phyloP scores from a whole-genome alignment of 305 asterid genomes.

The Fraxinus sp. region DNA sequence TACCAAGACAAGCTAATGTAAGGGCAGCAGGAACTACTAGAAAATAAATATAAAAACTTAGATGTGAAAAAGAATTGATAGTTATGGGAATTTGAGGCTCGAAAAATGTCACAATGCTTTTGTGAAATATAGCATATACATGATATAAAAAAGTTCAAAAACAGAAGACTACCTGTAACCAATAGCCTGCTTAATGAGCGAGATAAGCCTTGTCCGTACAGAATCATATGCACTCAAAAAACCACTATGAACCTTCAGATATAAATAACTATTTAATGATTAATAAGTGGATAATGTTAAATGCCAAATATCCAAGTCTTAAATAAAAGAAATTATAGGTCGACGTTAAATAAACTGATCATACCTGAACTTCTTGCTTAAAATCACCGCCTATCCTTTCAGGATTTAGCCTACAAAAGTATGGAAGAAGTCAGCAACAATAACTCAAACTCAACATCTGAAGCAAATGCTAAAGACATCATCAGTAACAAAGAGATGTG shows the following conservation, averaged over 20 bases:
- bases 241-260: conserved; percentile 87
- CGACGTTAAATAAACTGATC: background rate
- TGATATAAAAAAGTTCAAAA: background rate
- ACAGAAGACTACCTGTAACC: conserved; percentile 49
- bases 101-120: background rate
- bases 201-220: conserved; percentile 75
- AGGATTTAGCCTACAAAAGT: conserved; percentile 75
- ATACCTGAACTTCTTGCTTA: conserved; percentile 89
- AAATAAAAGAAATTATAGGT: conserved; percentile 1
- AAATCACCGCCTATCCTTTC: conserved; percentile 95
- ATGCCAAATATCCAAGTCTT: conserved; percentile 13
- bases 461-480: conserved; percentile 7
- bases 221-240: conserved; percentile 95
- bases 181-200: conserved; percentile 75
- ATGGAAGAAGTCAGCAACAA: conserved; percentile 32
- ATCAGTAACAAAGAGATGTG: background rate
- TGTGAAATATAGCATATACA: background rate
- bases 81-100: background rate
- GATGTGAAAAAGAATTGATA: background rate
- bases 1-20: background rate
- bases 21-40: background rate
- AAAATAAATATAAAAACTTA: background rate
- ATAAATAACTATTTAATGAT: conserved; percentile 5
- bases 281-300: conserved; percentile 22
- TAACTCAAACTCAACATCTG: background rate